Conservation (phyloP, 257 asterid species). For the Solanum clarkiae region DNA sequence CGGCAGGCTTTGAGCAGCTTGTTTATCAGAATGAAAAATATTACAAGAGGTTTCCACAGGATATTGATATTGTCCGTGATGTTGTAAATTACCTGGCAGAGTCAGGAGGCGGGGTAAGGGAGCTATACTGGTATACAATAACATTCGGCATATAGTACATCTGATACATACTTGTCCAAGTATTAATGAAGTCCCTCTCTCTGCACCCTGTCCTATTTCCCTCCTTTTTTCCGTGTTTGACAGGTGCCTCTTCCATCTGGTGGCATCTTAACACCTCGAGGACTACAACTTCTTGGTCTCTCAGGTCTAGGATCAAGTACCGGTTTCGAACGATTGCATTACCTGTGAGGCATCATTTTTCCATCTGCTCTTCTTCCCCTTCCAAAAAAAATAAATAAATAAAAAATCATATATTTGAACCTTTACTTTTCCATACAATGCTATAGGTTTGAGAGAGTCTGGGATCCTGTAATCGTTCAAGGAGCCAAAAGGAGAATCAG, state of each 20-base stretch:
- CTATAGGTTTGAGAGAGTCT: slow-evolving; percentile 73
- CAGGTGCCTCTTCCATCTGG: slow-evolving; percentile 90
- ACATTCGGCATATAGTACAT: background rate
- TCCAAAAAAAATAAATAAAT: no score
- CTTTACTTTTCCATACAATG: background rate
- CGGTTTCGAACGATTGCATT: slow-evolving; percentile 92
- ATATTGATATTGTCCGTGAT: slow-evolving; percentile 48
- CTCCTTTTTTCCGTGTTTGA: background rate
- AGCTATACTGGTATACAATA: background rate
- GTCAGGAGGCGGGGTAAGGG: slow-evolving; percentile 90
- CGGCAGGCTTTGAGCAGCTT: slow-evolving; percentile 68
- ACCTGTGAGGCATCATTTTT: slow-evolving; percentile 38
- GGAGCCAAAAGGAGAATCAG: slow-evolving; percentile 72
- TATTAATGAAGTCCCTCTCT: background rate
- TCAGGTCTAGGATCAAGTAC: slow-evolving; percentile 77
- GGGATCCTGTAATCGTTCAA: slow-evolving; percentile 87
- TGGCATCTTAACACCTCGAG: slow-evolving; percentile 79
- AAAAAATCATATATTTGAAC: background rate
- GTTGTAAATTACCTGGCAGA: slow-evolving; percentile 60
- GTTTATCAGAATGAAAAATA: slow-evolving; percentile 65
- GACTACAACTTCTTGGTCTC: slow-evolving; percentile 81
- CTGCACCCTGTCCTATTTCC: background rate
- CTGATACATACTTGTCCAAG: background rate
- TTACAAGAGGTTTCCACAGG: slow-evolving; percentile 80
- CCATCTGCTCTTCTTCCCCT: background rate